phyloP scores from a whole-genome alignment of 106 monocot genomes.

The Platanthera guangdongensis region DNA sequence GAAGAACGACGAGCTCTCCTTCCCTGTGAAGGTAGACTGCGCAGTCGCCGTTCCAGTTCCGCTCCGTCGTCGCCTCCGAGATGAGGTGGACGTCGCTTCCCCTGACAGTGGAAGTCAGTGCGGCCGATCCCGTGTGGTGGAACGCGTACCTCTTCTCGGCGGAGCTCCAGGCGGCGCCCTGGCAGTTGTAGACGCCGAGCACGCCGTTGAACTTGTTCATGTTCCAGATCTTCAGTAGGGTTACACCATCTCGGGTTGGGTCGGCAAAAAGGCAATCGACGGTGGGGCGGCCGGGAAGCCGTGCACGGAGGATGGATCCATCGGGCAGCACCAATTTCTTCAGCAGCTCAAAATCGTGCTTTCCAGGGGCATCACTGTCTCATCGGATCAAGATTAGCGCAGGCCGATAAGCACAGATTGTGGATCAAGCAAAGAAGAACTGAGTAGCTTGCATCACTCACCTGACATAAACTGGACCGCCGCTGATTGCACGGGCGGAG shows the following conservation, averaged over 20 bases:
- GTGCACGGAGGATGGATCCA: constrained; percentile 80
- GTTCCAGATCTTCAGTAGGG: constrained; percentile 98
- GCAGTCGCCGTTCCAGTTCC: constrained; percentile 71
- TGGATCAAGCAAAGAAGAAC: not conserved
- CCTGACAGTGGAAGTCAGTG: constrained; percentile 39
- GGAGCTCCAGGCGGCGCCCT: constrained; percentile 82
- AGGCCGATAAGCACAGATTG: not conserved
- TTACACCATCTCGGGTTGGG: constrained; percentile 76
- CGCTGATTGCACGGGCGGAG: constrained; percentile 89
- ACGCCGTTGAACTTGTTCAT: constrained; percentile 93
- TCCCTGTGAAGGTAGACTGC: constrained; percentile 36
- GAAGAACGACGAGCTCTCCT: constrained; percentile 36
- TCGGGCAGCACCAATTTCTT: constrained; percentile 87
- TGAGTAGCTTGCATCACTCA: not conserved
- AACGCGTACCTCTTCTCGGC: constrained; percentile 77
- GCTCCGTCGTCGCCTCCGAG: constrained; percentile 48
- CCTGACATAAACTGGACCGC: constrained; percentile 95
- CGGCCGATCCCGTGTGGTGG: constrained; percentile 29
- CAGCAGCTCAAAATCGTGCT: constrained; percentile 81
- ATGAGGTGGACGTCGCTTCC: constrained; percentile 70
- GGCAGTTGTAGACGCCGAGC: constrained; percentile 94
- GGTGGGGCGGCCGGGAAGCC: constrained; percentile 80
- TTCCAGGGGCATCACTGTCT: constrained; percentile 82
- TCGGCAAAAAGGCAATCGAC: constrained; percentile 86
- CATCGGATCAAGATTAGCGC: not conserved